Percentiles rank a stretch among this genome's conserved stretches.
Conservation (phyloP, 371 early-diverging fungal species). For the Zopfochytrium polystomum region DNA sequence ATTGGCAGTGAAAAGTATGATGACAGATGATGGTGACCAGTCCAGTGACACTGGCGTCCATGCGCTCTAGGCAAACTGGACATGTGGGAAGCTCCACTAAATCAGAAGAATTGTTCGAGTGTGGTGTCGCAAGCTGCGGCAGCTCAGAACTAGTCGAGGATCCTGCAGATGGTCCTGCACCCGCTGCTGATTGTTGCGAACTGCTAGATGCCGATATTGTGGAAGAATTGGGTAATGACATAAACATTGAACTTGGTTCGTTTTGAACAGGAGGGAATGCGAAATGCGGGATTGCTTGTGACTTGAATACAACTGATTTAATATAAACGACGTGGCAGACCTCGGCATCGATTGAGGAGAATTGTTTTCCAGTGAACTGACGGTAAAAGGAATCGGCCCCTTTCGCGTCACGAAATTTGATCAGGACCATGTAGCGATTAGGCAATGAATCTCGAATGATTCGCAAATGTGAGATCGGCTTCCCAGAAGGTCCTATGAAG, state of each 20-base stretch:
- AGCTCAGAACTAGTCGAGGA: not conserved
- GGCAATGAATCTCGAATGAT: constrained; percentile 74
- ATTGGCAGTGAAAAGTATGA: constrained; percentile 86
- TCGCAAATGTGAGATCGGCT: constrained; percentile 61
- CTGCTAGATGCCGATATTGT: not conserved
- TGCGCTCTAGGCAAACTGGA: constrained; percentile 88
- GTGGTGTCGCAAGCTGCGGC: not conserved
- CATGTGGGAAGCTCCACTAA: constrained; percentile 81
- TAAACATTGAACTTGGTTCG: constrained; percentile 16
- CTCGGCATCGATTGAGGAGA: constrained; percentile 70
- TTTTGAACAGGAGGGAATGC: constrained; percentile 52
- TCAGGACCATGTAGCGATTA: constrained; percentile 79
- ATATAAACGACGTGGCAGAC: constrained; percentile 67
- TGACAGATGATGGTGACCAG: constrained; percentile 89
- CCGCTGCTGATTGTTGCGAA: not conserved
- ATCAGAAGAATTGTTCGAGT: not conserved
- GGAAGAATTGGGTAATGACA: not conserved
- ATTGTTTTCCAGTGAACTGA: constrained; percentile 76
- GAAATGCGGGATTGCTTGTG: constrained; percentile 55
- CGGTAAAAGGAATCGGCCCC: constrained; percentile 65
- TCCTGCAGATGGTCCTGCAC: not conserved
- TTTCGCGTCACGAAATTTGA: constrained; percentile 62
- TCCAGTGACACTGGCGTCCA: constrained; percentile 81
- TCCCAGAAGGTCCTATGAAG: constrained; percentile 66
- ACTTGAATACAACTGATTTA: constrained; percentile 58